These are phyloP conservation scores for Polyporus tsugae DNA, from an alignment of 1,284 basidiomycete genomes.

Conservation along the genomic window DNA sequence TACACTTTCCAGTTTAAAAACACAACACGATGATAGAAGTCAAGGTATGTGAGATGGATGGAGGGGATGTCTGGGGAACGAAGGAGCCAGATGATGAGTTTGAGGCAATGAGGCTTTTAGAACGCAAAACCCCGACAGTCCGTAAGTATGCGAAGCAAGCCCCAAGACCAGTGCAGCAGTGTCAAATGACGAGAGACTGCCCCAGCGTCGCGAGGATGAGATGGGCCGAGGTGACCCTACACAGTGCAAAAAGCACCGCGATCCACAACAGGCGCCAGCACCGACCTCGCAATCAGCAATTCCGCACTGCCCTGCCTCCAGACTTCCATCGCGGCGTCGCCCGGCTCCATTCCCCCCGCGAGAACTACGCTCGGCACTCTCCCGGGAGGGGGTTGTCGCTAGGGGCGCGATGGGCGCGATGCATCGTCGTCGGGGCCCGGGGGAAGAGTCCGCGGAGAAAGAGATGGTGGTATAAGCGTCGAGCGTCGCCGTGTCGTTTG, in stretches of 20 bases:
- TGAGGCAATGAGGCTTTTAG: background rate
- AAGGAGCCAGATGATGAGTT: background rate
- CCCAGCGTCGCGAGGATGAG: constrained; percentile 2
- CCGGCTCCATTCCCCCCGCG: background rate
- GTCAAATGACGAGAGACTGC: constrained; percentile 7
- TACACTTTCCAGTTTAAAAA: too few species aligned
- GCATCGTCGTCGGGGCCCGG: background rate
- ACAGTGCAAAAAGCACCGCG: constrained; percentile 15
- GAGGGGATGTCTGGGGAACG: background rate
- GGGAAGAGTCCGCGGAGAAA: constrained; percentile 7
- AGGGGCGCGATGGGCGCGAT: background rate
- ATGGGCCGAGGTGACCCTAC: constrained; percentile 1
- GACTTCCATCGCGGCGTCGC: constrained; percentile 4
- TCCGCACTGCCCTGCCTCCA: constrained; percentile 4
- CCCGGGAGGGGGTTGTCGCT: background rate
- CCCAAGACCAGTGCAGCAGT: background rate
- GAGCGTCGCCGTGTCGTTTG: background rate
- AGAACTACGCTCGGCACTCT: background rate
- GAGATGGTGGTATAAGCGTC: background rate
- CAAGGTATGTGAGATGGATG: background rate
- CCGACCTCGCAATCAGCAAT: constrained; percentile 18
- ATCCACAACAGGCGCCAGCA: constrained; percentile 9
- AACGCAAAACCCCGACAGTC: background rate
- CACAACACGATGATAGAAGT: background rate
- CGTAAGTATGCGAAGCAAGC: background rate